Evolutionary conservation across 441 rosid species (phyloP).

Genomic region (Croton laevigatus): DNA sequence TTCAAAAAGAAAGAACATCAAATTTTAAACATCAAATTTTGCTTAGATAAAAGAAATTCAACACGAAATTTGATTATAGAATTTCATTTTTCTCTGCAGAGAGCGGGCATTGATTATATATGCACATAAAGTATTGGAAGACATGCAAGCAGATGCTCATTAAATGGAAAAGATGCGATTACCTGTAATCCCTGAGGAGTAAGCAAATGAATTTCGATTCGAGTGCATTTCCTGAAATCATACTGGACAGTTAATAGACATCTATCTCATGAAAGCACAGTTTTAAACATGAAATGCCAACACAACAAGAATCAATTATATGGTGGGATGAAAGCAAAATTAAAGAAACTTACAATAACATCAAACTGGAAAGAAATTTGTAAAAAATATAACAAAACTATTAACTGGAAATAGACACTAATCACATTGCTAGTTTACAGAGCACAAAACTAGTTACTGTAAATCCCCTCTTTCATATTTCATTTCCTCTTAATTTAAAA

Average conservation of each 20-base stretch:
- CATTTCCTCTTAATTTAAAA: background rate
- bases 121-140: no score
- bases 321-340: background rate
- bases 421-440: background rate
- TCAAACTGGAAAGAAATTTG: no score
- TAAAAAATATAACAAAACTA: background rate
- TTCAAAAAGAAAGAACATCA: background rate
- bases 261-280: background rate
- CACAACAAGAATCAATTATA: background rate
- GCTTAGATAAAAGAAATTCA: background rate
- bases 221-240: slow-evolving; percentile 85
- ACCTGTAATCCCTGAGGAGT: slow-evolving; percentile 96
- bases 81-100: no score
- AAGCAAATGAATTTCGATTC: slow-evolving; percentile 90
- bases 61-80: background rate
- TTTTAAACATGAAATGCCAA: background rate
- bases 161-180: slow-evolving; percentile 3
- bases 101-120: background rate
- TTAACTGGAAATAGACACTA: background rate
- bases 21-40: background rate
- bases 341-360: background rate
- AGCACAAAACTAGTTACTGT: no score
- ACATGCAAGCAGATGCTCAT: background rate
- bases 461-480: no score
- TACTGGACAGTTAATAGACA: background rate